These are phyloP conservation scores for Bauhinia variegata DNA, from an alignment of 306 rosid species.

Conservation along the genomic window DNA sequence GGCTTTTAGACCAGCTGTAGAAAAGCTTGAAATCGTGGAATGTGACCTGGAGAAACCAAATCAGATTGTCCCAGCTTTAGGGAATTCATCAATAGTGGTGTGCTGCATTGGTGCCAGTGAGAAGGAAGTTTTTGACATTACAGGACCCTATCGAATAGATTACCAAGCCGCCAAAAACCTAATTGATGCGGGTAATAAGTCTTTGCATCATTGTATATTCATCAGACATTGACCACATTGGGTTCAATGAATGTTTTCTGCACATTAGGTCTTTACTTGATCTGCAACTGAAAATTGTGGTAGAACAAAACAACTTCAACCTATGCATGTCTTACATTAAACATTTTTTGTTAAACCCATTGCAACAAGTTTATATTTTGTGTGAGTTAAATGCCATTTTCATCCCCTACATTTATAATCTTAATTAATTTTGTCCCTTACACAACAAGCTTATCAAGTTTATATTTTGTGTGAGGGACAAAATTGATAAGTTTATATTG, in stretches of 20 bases:
- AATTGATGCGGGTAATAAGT: conserved; percentile 69
- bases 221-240: not conserved
- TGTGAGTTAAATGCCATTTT: too few relatives aligned
- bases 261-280: too few relatives aligned
- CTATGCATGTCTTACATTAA: not conserved
- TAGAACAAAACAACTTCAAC: not conserved
- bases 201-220: conserved; percentile 10
- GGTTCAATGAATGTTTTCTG: not conserved
- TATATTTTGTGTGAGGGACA: too few relatives aligned
- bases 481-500: too few relatives aligned
- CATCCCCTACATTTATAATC: too few relatives aligned
- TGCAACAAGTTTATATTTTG: too few relatives aligned
- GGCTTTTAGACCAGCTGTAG: conserved; percentile 99
- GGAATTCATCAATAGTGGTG: conserved; percentile 75
- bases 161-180: conserved; percentile 83
- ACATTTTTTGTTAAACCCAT: too few relatives aligned
- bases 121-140: conserved; percentile 85
- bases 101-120: conserved; percentile 98
- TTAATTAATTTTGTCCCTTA: too few relatives aligned
- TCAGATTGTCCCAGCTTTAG: conserved; percentile 68
- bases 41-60: conserved; percentile 87
- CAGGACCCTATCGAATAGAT: conserved; percentile 94
- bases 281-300: conserved; percentile 4
- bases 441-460: too few relatives aligned
- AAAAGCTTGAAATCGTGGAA: conserved; percentile 95